phyloP scores from a whole-genome alignment of 352 stramenopile species.

The Globisporangium sylvaticum region DNA sequence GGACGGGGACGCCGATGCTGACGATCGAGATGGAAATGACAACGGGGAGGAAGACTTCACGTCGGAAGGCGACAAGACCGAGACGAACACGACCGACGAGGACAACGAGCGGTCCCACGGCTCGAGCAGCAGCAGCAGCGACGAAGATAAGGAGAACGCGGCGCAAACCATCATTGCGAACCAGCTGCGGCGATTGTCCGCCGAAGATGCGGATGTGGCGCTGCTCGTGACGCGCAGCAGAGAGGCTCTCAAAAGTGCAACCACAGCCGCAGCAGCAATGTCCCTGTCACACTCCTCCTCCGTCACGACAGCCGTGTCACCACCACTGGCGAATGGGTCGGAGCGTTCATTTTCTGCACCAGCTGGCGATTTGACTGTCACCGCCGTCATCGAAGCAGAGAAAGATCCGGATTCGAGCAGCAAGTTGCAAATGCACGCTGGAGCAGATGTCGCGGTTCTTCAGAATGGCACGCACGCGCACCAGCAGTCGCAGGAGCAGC shows the following conservation, averaged over 20 bases:
- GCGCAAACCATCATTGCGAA: not conserved
- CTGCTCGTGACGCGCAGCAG: constrained; percentile 4
- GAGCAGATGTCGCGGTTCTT: constrained; percentile 3
- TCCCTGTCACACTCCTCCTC: not conserved
- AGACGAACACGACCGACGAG: constrained; percentile 20
- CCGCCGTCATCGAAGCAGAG: not conserved
- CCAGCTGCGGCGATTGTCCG: not conserved
- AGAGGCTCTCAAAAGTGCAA: constrained; percentile 2
- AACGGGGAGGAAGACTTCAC: not conserved
- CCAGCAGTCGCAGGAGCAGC: not conserved
- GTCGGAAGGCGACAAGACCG: constrained; percentile 15
- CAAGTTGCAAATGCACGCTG: not conserved
- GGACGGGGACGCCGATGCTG: not conserved
- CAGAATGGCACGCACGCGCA: not conserved
- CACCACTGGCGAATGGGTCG: not conserved
- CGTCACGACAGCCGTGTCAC: not conserved
- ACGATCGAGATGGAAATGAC: not conserved
- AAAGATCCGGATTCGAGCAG: not conserved
- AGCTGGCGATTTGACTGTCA: not conserved
- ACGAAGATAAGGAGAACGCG: constrained; percentile 44
- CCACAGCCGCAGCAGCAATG: not conserved
- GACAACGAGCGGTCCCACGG: constrained; percentile 12
- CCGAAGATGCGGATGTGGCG: not conserved
- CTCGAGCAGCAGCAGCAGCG: constrained; percentile 13
- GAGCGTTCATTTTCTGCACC: constrained; percentile 6